These are phyloP conservation scores for Eragrostis curvula DNA, from an alignment of 176 grass and related monocot species.

Conservation along the genomic window DNA sequence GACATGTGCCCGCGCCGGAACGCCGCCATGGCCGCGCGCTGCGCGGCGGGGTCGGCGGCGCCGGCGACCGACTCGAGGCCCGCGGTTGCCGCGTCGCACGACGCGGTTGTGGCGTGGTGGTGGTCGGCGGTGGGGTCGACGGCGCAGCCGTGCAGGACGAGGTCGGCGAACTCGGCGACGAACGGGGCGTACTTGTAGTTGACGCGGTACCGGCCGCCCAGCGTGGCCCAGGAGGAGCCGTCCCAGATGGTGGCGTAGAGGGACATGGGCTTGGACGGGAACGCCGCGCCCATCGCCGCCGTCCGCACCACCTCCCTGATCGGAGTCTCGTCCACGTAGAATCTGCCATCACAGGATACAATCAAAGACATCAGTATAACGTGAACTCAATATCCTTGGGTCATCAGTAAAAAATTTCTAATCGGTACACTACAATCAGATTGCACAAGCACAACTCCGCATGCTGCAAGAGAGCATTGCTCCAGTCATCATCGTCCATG, in stretches of 20 bases:
- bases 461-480: background rate
- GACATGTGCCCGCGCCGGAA: conserved; percentile 72
- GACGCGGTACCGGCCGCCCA: conserved; percentile 81
- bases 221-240: conserved; percentile 86
- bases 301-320: conserved; percentile 72
- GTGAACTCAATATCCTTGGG: background rate
- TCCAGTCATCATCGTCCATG: background rate
- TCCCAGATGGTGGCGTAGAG: conserved; percentile 98
- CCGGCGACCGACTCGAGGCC: background rate
- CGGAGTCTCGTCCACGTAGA: conserved; percentile 89
- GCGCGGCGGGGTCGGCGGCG: conserved; percentile 26
- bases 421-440: background rate
- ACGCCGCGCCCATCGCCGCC: conserved; percentile 67
- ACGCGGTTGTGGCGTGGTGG: background rate
- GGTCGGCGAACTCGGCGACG: conserved; percentile 74
- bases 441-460: background rate
- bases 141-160: conserved; percentile 69
- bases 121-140: conserved; percentile 41
- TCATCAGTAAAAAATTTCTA: background rate
- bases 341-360: conserved; percentile 32
- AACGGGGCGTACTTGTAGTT: conserved; percentile 95
- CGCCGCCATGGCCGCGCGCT: conserved; percentile 49
- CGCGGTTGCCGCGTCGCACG: conserved; percentile 35
- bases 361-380: background rate
- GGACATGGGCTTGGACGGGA: conserved; percentile 90